Percentiles rank a stretch among this genome's conserved stretches.
phyloP scores from a whole-genome alignment of 2,329 filamentous ascomycete genomes.

The Epichloe glyceriae region DNA sequence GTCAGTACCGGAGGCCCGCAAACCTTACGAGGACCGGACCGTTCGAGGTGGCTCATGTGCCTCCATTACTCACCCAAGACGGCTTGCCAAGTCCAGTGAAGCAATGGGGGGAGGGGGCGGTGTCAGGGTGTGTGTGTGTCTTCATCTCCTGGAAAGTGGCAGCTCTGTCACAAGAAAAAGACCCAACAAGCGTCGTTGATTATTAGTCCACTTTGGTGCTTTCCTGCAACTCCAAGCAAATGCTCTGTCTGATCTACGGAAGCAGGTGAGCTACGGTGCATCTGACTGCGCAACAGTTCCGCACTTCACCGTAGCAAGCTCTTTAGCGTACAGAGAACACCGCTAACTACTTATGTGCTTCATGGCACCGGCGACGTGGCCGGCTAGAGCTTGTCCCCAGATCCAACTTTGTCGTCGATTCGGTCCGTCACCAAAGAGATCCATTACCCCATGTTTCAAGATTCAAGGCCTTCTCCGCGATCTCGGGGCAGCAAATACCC shows the following conservation, averaged over 20 bases:
- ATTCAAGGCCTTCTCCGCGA: no score
- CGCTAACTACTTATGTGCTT: not conserved
- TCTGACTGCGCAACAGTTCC: not conserved
- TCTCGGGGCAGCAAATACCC: no score
- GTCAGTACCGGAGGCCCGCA: not conserved
- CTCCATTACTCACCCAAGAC: not conserved
- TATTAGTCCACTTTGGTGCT: not conserved
- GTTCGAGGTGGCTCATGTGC: not conserved
- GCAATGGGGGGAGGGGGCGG: no score
- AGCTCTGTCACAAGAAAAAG: not conserved
- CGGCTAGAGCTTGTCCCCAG: no score
- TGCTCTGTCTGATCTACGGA: not conserved
- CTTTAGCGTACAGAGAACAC: not conserved
- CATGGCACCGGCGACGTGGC: no score
- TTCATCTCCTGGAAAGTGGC: not conserved
- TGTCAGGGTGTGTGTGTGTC: no score
- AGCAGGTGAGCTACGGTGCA: not conserved
- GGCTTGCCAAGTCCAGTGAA: not conserved
- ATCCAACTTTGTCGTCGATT: not conserved
- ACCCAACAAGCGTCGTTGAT: not conserved
- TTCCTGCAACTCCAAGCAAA: not conserved
- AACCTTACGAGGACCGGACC: constrained; percentile 5
- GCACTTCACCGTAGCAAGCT: not conserved
- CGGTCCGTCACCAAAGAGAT: not conserved
- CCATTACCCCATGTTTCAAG: not conserved